Evolutionary conservation across 805 yeast species (phyloP), one percentile per base, ranked within the genome.

Genomic region (Kodamaea restingae): DNA sequence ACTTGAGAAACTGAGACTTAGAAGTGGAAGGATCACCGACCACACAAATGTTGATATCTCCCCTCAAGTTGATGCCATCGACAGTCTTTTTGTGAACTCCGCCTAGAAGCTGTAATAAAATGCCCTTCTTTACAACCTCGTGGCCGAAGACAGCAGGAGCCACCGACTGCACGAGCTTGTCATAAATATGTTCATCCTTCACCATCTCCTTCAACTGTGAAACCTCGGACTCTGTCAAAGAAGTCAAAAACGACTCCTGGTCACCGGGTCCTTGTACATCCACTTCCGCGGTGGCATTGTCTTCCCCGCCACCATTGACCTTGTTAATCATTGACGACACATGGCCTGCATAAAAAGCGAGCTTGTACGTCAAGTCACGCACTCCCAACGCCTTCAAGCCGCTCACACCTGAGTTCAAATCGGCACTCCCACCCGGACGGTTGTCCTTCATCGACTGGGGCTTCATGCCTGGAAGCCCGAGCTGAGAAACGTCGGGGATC

Each of bases 1-100:
- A 93, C 62, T 93, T 93, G 58, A 91, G 70, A 57, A 91, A 91
- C 61, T 91, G 98, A 1, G 97, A 90, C 61, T 91, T 91, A 24
- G 98, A 87, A 8, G 98, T 91, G 2, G 97, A 88, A 3, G 98
- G 98, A 60, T 91, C 98, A 35, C 98, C 98, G 38, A 91, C 98
- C 47, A 91, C 75, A 70, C 98, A 91, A 32, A 91, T 83, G 58
- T 91, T 91, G 55, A 91, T 91, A 59, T 91, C 98, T 51, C 98
- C 98, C 72, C 98, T 81, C 46, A 91, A 72, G 51, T 88, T 83
- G 50, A 91, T 91, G 18, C 98, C 98, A 60, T 91, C 98, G 11
- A 87, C 78, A 0, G 98, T 91, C 41, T 77, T 72, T 60, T 91
- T 91, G 64, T 91, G 98, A 33, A 91, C 97, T 56, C 98, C 98